Base-by-base conservation (phyloP, 768 basidiomycete species). In the Thelephora ganbajun region DNA sequence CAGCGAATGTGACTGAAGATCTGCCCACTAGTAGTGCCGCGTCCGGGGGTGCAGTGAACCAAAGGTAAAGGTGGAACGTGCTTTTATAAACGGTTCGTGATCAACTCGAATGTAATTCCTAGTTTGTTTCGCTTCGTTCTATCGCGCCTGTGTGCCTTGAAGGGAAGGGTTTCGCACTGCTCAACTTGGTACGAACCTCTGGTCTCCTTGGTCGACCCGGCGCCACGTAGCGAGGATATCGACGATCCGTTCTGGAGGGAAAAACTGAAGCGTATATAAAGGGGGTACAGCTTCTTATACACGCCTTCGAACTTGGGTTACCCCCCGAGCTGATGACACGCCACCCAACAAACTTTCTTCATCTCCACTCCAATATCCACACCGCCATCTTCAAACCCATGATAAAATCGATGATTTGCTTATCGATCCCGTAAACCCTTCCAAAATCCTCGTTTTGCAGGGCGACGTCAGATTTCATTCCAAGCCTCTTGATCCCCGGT, bases 401-500 rank as follows among this genome's bases (percentile, higher is more conserved):
- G n/a, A n/a, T n/a, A n/a, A n/a, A 70, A 43, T 73, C 67, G 14
- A 88, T 74, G 80, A 93, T 91, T 35, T 69, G 68, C 52, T 82
- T 71, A 57, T 73, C 79, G 37, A 76, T 77, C 49, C 83, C 82
- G 54, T 76, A 81, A 0, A 89, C 90, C 13, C 74, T 72, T 1
- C 63, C 56, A 50, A 83, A 93, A 57, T 98, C 92, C 56, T 84
- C 85, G 0, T 73, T n/a, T n/a, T n/a, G n/a, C n/a, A n/a, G n/a
- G n/a, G n/a, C n/a, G n/a, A n/a, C n/a, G n/a, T n/a, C n/a, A 9
- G 82, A 80, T 18, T 97, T 71, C 94, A 97, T 97, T 37, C 89
- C 86, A 41, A 90, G 71, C 1, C 80, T 74, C 57, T 88, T 83
- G 44, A 86, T 78, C 60, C 87, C 79, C 1, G 88, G 87, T 16